phyloP scores from a whole-genome alignment of 768 basidiomycete genomes.

The Boletus eberwhitei region DNA sequence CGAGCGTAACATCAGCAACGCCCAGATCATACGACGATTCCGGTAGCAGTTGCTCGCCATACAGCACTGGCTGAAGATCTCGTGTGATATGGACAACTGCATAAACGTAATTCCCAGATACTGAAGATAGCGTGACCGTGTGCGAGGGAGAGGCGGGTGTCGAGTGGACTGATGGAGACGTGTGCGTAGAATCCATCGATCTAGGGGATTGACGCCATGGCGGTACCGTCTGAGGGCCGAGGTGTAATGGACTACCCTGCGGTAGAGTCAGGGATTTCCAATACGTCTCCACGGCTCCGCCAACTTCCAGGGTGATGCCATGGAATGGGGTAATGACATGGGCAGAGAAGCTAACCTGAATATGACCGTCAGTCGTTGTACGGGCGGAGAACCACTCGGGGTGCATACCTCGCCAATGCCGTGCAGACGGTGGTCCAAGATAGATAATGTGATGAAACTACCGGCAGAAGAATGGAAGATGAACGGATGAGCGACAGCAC shows the following conservation, averaged over 20 bases:
- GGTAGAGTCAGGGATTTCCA: conserved; percentile 76
- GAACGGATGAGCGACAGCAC: conserved; percentile 81
- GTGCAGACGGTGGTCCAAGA: conserved; percentile 90
- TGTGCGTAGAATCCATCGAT: conserved; percentile 54
- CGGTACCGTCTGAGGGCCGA: conserved; percentile 36
- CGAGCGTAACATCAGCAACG: conserved; percentile 79
- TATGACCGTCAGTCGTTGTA: conserved; percentile 3
- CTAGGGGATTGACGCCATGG: conserved; percentile 33
- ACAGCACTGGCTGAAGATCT: conserved; percentile 88
- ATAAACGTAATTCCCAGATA: conserved; percentile 86
- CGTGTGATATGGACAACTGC: conserved; percentile 88
- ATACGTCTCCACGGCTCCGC: conserved; percentile 94
- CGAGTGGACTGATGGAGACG: conserved; percentile 68
- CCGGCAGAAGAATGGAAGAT: conserved; percentile 59
- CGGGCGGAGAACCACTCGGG: background rate
- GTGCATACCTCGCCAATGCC: conserved; percentile 83
- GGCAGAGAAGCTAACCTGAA: conserved; percentile 82
- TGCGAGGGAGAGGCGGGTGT: conserved; percentile 45
- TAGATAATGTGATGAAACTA: conserved; percentile 62
- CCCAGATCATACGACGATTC: conserved; percentile 68
- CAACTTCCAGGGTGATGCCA: conserved; percentile 90
- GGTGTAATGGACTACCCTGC: conserved; percentile 28
- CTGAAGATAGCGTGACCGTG: conserved; percentile 80
- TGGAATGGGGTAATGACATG: conserved; percentile 86
- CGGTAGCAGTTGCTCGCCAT: conserved; percentile 71